Evolutionary conservation across 1,284 basidiomycete species (phyloP).

Genomic region (Meripilus lineatus): DNA sequence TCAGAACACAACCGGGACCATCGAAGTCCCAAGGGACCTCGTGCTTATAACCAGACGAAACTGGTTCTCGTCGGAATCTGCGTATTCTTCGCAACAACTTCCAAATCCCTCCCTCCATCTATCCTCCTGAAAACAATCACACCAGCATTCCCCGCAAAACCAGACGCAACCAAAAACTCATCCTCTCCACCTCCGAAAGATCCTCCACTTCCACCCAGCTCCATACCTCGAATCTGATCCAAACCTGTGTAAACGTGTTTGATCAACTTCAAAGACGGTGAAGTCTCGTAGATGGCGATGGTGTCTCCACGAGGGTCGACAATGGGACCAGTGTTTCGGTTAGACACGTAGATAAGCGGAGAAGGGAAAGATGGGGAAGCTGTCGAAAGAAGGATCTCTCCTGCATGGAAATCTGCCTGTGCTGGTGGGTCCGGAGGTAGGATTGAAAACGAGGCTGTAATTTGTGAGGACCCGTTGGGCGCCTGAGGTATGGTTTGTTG

Average conservation of each 20-base stretch:
- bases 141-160: conserved; percentile 47
- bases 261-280: conserved; percentile 30
- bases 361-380: conserved; percentile 26
- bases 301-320: conserved; percentile 32
- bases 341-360: conserved; percentile 34
- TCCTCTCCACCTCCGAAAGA: conserved; percentile 45
- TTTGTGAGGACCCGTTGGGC: conserved; percentile 37
- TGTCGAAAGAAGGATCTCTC: conserved; percentile 37
- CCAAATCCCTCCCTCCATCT: conserved; percentile 47
- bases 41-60: conserved; percentile 39
- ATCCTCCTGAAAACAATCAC: conserved; percentile 50
- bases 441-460: conserved; percentile 52
- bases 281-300: conserved; percentile 30
- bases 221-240: conserved; percentile 59
- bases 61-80: conserved; percentile 46
- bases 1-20: too few relatives aligned
- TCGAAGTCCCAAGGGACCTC: too few relatives aligned
- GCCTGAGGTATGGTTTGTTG: conserved; percentile 52
- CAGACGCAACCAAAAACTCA: conserved; percentile 52
- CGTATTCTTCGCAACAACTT: conserved; percentile 46
- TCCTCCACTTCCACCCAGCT: too few relatives aligned
- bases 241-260: conserved; percentile 60
- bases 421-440: conserved; percentile 45
- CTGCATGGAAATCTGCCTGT: conserved; percentile 47
- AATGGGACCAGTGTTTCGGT: conserved; percentile 33